Conservation (phyloP, 2,329 filamentous ascomycete genomes). For the Aspergillus sp. region DNA sequence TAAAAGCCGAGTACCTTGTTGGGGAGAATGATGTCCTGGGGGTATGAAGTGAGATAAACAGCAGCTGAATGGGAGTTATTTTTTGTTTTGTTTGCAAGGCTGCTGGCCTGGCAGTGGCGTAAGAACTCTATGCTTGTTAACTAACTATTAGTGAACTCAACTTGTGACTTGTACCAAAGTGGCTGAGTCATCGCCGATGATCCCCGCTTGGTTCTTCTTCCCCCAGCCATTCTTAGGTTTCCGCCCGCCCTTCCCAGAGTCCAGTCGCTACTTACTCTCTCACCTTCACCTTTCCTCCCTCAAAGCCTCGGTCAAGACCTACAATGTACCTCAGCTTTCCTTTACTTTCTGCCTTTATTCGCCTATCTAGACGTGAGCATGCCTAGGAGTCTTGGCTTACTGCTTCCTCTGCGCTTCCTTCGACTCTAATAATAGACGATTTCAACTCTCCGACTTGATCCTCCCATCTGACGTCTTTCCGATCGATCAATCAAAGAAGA, state of each 20-base stretch:
- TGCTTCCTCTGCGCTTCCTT: constrained; percentile 18
- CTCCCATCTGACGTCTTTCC: constrained; percentile 11
- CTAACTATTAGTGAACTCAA: not conserved
- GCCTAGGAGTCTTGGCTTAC: constrained; percentile 17
- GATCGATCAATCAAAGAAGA: constrained; percentile 2
- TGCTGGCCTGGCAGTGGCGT: not conserved
- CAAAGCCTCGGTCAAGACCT: constrained; percentile 7
- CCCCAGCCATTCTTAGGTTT: constrained; percentile 10
- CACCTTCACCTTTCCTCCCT: not conserved
- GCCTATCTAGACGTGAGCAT: constrained; percentile 25
- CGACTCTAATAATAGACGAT: constrained; percentile 22
- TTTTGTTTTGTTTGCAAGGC: constrained; percentile 26
- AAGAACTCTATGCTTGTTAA: not conserved
- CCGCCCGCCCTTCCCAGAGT: constrained; percentile 10
- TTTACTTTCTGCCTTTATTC: constrained; percentile 13
- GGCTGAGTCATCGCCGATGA: constrained; percentile 29
- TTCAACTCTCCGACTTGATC: constrained; percentile 7
- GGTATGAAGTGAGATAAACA: no score
- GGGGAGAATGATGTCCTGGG: not conserved
- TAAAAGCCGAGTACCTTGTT: not conserved
- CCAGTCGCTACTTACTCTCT: not conserved
- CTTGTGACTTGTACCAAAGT: not conserved
- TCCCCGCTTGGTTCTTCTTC: constrained; percentile 21
- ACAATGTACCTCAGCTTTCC: constrained; percentile 17
- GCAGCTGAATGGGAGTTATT: not conserved